Base-by-base conservation (phyloP, 2,329 filamentous ascomycete genomes). In the Pseudogymnoascus sp. region DNA sequence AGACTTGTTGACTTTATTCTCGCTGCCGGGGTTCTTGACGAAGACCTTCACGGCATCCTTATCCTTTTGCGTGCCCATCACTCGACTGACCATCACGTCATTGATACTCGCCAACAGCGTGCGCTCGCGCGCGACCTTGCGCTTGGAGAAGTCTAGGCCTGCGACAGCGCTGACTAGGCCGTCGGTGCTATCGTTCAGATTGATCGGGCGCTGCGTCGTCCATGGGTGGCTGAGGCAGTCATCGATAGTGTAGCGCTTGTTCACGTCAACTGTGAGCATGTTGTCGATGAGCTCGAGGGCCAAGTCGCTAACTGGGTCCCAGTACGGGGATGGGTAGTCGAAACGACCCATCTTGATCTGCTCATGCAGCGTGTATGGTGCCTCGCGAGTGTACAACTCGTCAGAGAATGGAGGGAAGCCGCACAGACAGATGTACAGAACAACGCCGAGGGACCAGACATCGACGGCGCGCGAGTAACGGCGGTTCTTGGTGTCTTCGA, bases 341-440 rank as follows among this genome's bases (percentile, higher is more conserved):
- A 96, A 99, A 18, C 86, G 83, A 14, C 90, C 94, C 73, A 84
- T 82, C 73, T 89, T 92, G 75, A 96, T 97, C 76, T 97, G 92
- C 67, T 96, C 88, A 1, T 88, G 89, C 47, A 97, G 79, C 0
- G 82, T 90, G 71, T 90, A 97, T 2, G 94, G 94, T 66, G 92
- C 94, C 47, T 96, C 87, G 35, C 76, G 76, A 1, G 85, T 86
- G 74, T 87, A 90, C 0, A 97, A 84, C 74, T 99, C 94, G 69
- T 99, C 94, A 0, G 91, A 96, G 75, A 99, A 99, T 0, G 94
- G 94, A 4, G 93, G 94, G 70, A 97, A 97, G 35, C 94, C 94
- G 71, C 94, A 97, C 4, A 97, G 82, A 71, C 91, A 97, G 68
- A 97, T 97, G 75, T 97, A 99, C 22, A 99, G 80, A 3, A 99